Conservation (phyloP, 164 flowering plant genomes). For the Stephania japonica region DNA sequence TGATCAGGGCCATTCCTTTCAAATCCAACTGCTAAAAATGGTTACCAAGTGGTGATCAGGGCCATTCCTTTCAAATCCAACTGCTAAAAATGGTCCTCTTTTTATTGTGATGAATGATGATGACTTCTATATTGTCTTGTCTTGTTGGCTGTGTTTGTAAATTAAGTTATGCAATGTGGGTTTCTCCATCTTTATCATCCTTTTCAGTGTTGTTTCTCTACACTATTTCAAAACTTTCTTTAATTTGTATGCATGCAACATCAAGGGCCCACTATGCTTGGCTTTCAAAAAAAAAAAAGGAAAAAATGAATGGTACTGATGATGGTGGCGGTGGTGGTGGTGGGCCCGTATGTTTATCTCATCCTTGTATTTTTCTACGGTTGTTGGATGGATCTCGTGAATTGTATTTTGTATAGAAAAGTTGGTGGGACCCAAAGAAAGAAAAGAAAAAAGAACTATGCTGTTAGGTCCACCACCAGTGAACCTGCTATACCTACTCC, state of each 20-base stretch:
- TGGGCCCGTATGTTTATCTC: background rate
- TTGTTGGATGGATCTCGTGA: background rate
- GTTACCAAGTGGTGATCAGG: constrained; percentile 29
- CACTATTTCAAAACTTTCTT: background rate
- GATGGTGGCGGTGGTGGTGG: background rate
- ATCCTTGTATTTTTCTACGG: background rate
- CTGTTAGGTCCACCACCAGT: too few species aligned
- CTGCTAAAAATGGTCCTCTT: background rate
- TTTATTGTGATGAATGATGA: background rate
- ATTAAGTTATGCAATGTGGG: too few species aligned
- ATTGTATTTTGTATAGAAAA: too few species aligned
- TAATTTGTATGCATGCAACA: too few species aligned
- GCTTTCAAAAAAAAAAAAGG: background rate
- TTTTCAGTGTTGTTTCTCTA: background rate
- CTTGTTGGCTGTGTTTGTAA: background rate
- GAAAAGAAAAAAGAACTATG: too few species aligned
- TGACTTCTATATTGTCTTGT: too few species aligned
- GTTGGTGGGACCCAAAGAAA: background rate
- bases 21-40: constrained; percentile 17
- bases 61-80: constrained; percentile 38
- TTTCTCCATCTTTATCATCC: background rate
- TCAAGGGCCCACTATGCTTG: background rate
- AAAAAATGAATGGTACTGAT: background rate
- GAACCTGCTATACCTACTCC: too few species aligned
- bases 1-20: constrained; percentile 41